Percentiles rank a stretch among this genome's conserved stretches.
These are phyloP conservation scores for Blastobotrys illinoisensis DNA, from an alignment of 1,139 yeast species.

Conservation along the genomic window DNA sequence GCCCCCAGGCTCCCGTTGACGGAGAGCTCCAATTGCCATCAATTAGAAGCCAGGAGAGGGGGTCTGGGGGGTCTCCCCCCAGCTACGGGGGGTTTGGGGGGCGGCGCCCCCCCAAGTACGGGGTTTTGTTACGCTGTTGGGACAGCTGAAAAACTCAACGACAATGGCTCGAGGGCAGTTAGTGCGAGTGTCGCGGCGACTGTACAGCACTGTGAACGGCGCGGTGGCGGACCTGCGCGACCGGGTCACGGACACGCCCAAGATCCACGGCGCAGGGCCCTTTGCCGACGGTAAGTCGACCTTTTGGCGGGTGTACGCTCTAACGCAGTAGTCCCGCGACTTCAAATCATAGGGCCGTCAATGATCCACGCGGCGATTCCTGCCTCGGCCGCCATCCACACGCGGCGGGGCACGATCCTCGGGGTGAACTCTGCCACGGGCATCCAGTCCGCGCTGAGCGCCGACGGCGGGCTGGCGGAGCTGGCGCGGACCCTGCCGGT, in stretches of 20 bases:
- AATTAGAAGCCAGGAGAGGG: too few species aligned
- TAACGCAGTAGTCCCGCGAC: constrained; percentile 25
- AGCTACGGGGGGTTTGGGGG: too few species aligned
- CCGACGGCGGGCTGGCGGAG: constrained; percentile 17
- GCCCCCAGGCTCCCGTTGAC: too few species aligned
- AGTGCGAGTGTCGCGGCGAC: neutral
- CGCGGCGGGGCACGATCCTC: constrained; percentile 41
- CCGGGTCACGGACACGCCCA: constrained; percentile 2
- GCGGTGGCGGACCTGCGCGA: neutral
- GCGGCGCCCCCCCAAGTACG: too few species aligned
- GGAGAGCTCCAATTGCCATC: too few species aligned
- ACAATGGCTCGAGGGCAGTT: neutral
- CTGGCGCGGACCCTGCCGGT: constrained; percentile 22
- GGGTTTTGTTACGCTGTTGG: too few species aligned
- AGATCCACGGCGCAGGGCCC: constrained; percentile 7
- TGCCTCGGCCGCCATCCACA: constrained; percentile 42
- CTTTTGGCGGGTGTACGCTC: neutral
- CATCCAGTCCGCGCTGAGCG: constrained; percentile 21
- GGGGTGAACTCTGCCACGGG: constrained; percentile 41
- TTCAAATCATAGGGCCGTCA: constrained; percentile 43
- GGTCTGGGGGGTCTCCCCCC: too few species aligned
- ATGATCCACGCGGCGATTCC: constrained; percentile 45
- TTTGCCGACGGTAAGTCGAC: constrained; percentile 2
- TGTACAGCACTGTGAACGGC: neutral
- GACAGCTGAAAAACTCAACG: neutral